Percentiles rank a stretch among this genome's conserved stretches.
phyloP scores from a whole-genome alignment of 208 protist species.

The Leishmania arabica region DNA sequence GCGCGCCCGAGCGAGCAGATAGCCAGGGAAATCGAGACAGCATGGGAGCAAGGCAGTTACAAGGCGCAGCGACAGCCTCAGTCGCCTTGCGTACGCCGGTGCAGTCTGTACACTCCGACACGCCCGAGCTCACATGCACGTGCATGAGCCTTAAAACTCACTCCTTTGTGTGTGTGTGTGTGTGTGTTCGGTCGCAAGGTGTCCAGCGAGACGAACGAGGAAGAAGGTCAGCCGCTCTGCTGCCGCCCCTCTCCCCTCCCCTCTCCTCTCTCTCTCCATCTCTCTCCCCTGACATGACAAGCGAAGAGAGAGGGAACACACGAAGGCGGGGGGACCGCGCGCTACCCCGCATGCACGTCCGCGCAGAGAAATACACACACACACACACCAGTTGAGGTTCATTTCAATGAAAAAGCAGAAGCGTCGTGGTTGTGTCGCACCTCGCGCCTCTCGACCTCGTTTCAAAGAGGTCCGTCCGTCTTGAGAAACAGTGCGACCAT shows the following conservation, averaged over 20 bases:
- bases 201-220: too few relatives aligned
- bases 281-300: not conserved
- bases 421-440: not conserved
- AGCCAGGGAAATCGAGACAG: not conserved
- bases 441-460: not conserved
- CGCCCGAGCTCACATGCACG: not conserved
- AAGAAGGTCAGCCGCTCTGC: too few relatives aligned
- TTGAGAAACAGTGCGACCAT: slow-evolving; percentile 36
- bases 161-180: too few relatives aligned
- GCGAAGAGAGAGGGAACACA: not conserved
- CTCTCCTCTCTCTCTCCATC: not conserved
- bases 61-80: not conserved
- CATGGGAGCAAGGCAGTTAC: not conserved
- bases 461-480: slow-evolving; percentile 30
- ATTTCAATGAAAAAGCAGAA: not conserved
- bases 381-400: not conserved
- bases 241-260: too few relatives aligned
- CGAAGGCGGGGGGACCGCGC: too few relatives aligned
- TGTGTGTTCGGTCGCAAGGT: too few relatives aligned
- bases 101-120: not conserved
- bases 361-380: not conserved
- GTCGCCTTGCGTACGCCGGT: not conserved
- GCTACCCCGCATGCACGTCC: not conserved
- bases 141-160: not conserved
- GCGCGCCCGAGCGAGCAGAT: not conserved